Conservation (phyloP, 169 alveolate species). For the Cryptosporidium viatorum region DNA sequence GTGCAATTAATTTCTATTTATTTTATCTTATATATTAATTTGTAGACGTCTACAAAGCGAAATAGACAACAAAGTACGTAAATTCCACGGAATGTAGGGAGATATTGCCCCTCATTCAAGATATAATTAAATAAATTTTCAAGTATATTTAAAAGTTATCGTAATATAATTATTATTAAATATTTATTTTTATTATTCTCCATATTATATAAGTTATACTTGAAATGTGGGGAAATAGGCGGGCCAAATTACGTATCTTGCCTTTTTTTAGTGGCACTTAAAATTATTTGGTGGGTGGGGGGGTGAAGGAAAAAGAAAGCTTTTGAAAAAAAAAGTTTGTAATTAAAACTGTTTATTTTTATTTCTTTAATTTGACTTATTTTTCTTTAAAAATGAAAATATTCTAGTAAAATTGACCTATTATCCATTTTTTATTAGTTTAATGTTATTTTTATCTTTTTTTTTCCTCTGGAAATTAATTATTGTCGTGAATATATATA, state of each 20-base stretch:
- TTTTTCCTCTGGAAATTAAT: background rate
- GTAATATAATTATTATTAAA: background rate
- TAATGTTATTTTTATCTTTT: no score
- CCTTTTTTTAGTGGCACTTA: background rate
- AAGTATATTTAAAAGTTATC: background rate
- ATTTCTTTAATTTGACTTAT: no score
- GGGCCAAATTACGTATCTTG: background rate
- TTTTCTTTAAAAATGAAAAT: background rate
- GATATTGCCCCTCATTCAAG: constrained; percentile 65
- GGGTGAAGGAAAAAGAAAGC: background rate
- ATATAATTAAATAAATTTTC: background rate
- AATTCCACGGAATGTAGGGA: constrained; percentile 44
- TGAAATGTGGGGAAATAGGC: constrained; percentile 62
- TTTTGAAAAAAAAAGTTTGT: no score
- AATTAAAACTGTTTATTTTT: no score
- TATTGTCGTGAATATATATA: background rate
- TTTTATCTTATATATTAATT: background rate
- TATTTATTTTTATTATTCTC: background rate
- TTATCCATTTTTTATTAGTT: background rate
- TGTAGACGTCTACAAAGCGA: constrained; percentile 72
- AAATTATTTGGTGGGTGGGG: background rate
- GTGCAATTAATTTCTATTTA: constrained; percentile 54
- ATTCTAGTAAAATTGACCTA: no score
- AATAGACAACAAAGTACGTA: constrained; percentile 57
- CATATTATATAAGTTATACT: background rate